Base-by-base conservation (phyloP, 1,284 basidiomycete species). In the Ganoderma sinense region DNA sequence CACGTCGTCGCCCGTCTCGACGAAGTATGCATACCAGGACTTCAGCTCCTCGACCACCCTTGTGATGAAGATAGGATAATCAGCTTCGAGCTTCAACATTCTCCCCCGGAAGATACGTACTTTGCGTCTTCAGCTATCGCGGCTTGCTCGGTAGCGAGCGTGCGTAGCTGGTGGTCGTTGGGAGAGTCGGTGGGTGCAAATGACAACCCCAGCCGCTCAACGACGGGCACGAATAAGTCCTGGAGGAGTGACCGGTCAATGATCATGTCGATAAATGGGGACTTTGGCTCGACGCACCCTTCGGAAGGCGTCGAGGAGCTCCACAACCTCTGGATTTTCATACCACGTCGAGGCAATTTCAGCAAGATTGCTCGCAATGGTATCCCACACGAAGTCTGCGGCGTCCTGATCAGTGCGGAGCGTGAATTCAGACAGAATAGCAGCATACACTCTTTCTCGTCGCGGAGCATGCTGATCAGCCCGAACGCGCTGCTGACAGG, bases 161-260 rank as follows among this genome's bases (percentile, higher is more conserved):
- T 93, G 55, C 97, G 89, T 65, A 99, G 84, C 77, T 94, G 89
- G 56, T 90, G 88, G 58, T 86, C 86, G 73, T 95, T 95, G 29
- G 89, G 84, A n/a, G 90, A 85, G 71, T 99, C 97, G 41, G 84
- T 82, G 20, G 86, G 84, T 5, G 84, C 80, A 79, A 93, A 94
- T 62, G 94, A 91, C 77, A 93, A 97, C 13, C 96, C 95, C 62
- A 98, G 87, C 75, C 86, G 87, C 65, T 94, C 83, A 39, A 96
- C 93, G 45, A 97, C 80, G 7, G 97, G 97, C 61, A 86, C 86
- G 82, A 95, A 96, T 51, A 98, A 84, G 39, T 81, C 79, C 92
- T 94, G 66, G 1, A 59, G 62, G 40, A 73, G 29, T 31, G 18
- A 43, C 31, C 26, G 41, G 31, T 40, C 26, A 26, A n/a, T 23